Base-by-base conservation (phyloP, 179 eudicot species). In the Actinidia polygama region DNA sequence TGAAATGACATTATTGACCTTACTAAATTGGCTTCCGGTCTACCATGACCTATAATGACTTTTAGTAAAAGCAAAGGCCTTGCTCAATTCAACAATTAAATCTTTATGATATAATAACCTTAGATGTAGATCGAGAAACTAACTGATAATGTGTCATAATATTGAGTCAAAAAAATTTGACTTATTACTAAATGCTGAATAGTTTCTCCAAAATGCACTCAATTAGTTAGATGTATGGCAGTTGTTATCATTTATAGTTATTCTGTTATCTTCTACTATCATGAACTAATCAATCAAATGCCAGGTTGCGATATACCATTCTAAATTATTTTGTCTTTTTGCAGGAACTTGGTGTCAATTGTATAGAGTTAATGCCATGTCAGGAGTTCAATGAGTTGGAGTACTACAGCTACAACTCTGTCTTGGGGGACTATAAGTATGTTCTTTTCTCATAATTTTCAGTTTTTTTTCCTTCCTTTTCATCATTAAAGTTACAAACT, bases 311-410 rank as follows among this genome's bases (percentile, higher is more conserved):
- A 18, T 46, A 19, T 40, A 11, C 7, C 40, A 11, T n/a, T 8
- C 54, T 59, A n/a, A 46, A 58, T 6, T 47, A 18, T 79, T 50
- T 77, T 47, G 18, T 85, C 67, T 36, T 86, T 82, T 77, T 92
- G 92, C 93, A 96, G 99, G 96, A 95, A 85, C 98, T 96, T 82
- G 99, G 99, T 82, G 83, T 93, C 80, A 96, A 96, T 83, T 96
- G 99, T 89, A 92, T 96, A 87, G 99, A 96, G 92, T 87, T 96
- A 72, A 95, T 96, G 98, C 99, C 99, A 77, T 96, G 99, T 83
- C 99, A 96, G 8, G 99, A 96, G 84, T 96, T 95, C 90, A 96
- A 95, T 82, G 99, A 96, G 91, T 90, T 96, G 83, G 99, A 96
- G 89, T 88, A 91, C 87, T 91, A 87, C 77, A 90, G 93, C 91